Evolutionary conservation across 805 yeast species (phyloP).

Genomic region (Zygosaccharomyces pseudorouxii): DNA sequence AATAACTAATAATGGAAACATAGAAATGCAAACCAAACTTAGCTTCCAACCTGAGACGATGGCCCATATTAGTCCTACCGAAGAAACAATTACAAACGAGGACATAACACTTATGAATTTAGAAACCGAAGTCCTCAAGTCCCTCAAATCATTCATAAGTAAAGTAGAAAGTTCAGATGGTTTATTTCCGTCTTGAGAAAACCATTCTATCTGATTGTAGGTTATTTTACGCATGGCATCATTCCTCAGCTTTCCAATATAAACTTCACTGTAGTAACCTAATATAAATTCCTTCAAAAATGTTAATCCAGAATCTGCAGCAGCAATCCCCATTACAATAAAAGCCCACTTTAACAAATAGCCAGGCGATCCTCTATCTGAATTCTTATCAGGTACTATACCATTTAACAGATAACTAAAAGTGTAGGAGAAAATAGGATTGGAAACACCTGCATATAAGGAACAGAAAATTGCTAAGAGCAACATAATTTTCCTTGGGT

Average conservation of each 20-base stretch:
- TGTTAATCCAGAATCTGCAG: conserved; percentile 54
- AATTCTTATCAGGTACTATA: conserved; percentile 45
- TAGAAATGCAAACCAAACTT: conserved; percentile 72
- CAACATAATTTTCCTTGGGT: conserved; percentile 29
- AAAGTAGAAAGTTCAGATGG: conserved; percentile 59
- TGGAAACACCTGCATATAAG: conserved; percentile 53
- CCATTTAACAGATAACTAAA: conserved; percentile 66
- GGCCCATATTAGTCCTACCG: conserved; percentile 74
- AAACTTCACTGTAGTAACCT: conserved; percentile 57
- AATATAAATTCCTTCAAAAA: conserved; percentile 49
- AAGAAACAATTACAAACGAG: conserved; percentile 50
- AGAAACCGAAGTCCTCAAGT: conserved; percentile 59
- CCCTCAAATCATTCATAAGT: conserved; percentile 77
- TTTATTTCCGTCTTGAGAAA: conserved; percentile 36
- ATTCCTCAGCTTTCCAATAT: conserved; percentile 56
- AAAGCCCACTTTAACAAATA: conserved; percentile 61
- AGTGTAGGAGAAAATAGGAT: conserved; percentile 75
- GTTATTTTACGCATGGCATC: conserved; percentile 46
- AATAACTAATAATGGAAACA: conserved; percentile 59
- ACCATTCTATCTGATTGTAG: conserved; percentile 52
- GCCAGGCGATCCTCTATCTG: conserved; percentile 27
- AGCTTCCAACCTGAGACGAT: conserved; percentile 78
- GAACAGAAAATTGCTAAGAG: conserved; percentile 51
- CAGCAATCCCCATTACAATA: conserved; percentile 56
- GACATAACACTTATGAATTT: conserved; percentile 54